phyloP scores from a whole-genome alignment of 495 filamentous ascomycete species.

The Xylaria bambusicola region DNA sequence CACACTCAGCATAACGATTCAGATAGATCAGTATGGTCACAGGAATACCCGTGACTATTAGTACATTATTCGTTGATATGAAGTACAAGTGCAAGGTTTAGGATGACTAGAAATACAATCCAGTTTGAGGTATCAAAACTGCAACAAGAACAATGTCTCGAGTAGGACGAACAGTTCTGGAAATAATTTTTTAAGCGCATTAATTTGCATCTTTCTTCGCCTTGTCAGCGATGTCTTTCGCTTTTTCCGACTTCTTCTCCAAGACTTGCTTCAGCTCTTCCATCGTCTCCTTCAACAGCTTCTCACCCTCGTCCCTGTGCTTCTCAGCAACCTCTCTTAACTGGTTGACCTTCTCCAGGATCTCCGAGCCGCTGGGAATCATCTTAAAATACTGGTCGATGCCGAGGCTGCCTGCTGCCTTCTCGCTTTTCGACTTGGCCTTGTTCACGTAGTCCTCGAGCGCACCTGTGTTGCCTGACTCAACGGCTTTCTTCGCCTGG shows the following conservation, averaged over 20 bases:
- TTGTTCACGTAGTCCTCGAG: slow-evolving; percentile 63
- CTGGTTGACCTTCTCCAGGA: slow-evolving; percentile 57
- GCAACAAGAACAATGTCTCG: too few species aligned
- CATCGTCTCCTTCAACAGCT: slow-evolving; percentile 60
- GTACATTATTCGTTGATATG: too few species aligned
- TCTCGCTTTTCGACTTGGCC: slow-evolving; percentile 46
- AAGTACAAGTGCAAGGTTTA: too few species aligned
- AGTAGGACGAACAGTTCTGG: not conserved
- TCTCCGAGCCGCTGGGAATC: slow-evolving; percentile 55
- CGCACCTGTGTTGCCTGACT: slow-evolving; percentile 55
- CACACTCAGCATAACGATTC: too few species aligned
- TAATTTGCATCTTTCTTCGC: slow-evolving; percentile 20
- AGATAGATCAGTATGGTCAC: too few species aligned
- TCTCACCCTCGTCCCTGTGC: slow-evolving; percentile 61
- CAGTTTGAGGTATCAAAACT: too few species aligned
- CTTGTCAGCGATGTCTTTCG: slow-evolving; percentile 42
- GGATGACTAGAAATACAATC: too few species aligned
- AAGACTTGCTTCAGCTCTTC: slow-evolving; percentile 52
- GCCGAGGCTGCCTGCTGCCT: slow-evolving; percentile 31
- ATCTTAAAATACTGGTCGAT: slow-evolving; percentile 53
- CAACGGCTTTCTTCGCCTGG: slow-evolving; percentile 54
- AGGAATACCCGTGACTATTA: too few species aligned
- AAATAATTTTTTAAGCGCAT: not conserved
- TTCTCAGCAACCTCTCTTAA: slow-evolving; percentile 56
- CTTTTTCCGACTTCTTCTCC: slow-evolving; percentile 44